Evolutionary conservation across 805 yeast species (phyloP).

Genomic region (Pichia sporocuriosa): DNA sequence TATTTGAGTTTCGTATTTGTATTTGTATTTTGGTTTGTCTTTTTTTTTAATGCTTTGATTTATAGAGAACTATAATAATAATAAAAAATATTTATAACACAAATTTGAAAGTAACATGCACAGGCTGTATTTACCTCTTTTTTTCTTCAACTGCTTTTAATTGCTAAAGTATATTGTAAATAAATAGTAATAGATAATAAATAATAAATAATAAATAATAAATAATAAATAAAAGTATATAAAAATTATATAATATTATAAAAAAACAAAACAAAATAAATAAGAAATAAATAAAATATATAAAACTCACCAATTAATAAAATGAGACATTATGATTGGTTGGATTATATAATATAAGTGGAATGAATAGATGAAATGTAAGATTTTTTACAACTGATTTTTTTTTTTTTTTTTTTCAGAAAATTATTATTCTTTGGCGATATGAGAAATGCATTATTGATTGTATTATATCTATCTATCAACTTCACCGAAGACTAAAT

Average conservation of each 20-base stretch:
- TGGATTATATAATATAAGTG: background rate
- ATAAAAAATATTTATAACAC: too few relatives aligned
- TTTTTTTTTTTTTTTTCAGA: background rate
- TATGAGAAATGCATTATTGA: background rate
- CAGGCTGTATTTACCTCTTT: too few relatives aligned
- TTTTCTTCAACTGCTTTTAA: too few relatives aligned
- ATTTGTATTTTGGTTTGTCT: background rate
- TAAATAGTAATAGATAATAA: too few relatives aligned
- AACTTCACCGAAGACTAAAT: constrained; percentile 89
- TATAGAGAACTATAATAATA: too few relatives aligned
- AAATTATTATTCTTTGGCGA: background rate
- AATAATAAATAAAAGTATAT: background rate
- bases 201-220: too few relatives aligned
- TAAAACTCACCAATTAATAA: background rate
- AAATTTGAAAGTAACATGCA: too few relatives aligned
- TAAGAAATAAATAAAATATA: constrained; percentile 3
- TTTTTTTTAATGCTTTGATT: too few relatives aligned
- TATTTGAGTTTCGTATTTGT: background rate
- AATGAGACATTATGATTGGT: background rate
- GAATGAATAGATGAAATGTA: constrained; percentile 9
- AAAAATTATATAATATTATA: constrained; percentile 1
- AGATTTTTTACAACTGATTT: background rate
- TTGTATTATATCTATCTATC: constrained; percentile 51
- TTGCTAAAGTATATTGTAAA: too few relatives aligned
- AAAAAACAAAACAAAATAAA: constrained; percentile 3